Conservation (phyloP, 2,329 filamentous ascomycete species). For the Arthrobotrys entomopaga region DNA sequence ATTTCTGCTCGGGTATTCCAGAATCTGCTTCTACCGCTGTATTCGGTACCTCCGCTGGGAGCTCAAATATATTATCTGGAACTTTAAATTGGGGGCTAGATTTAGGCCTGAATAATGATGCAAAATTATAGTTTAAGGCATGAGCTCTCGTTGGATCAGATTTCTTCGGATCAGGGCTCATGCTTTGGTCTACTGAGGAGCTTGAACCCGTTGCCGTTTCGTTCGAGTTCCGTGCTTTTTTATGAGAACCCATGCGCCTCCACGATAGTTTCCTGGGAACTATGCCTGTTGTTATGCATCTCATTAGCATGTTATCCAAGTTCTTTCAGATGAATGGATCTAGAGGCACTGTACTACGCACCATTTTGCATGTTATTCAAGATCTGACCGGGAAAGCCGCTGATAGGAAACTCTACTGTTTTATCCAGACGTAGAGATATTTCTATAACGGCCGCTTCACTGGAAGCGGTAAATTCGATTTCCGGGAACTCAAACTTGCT, state of each 20-base stretch:
- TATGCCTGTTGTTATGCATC: background rate
- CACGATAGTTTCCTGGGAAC: background rate
- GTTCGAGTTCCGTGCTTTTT: background rate
- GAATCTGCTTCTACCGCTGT: background rate
- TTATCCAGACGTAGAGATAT: conserved; percentile 14
- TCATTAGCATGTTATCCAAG: background rate
- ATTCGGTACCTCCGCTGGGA: conserved; percentile 1
- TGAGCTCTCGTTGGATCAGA: background rate
- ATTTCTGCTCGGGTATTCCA: too few relatives aligned
- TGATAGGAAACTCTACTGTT: conserved; percentile 12
- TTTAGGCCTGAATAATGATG: background rate
- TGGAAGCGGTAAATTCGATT: conserved; percentile 11
- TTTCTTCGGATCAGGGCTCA: background rate
- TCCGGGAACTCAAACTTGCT: conserved; percentile 1
- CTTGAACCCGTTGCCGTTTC: background rate
- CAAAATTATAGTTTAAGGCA: background rate
- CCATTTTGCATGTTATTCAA: conserved; percentile 11
- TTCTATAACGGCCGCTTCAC: conserved; percentile 5
- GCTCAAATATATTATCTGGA: conserved; percentile 1
- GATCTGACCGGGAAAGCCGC: conserved; percentile 19
- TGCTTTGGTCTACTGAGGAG: background rate
- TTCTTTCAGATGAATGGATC: background rate
- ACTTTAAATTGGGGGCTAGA: background rate
- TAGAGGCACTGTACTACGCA: background rate
- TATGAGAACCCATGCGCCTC: background rate